Evolutionary conservation across 75 land plant genomes (phyloP), one percentile per base, ranked within the genome.

Genomic region (Sequoia sempervirens): DNA sequence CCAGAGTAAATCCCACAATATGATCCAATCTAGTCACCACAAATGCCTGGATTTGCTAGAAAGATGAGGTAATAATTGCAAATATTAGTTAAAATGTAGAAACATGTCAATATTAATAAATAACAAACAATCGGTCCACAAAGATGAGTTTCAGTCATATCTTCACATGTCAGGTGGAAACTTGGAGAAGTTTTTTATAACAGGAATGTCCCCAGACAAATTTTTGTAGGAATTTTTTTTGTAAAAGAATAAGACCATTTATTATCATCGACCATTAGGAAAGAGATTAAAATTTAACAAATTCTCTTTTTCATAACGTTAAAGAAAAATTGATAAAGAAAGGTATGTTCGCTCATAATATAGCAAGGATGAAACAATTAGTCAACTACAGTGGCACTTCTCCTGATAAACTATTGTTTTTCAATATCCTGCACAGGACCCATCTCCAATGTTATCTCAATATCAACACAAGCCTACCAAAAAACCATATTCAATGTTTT

Each of bases 161-260:
- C 38, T 41, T 41, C 78, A 97, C 99, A 96, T 95, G 54, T 91
- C 92, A 30, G 89, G 87, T 17, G 92, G 81, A 84, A 97, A 97
- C 78, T 94, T 89, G 54, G 95, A 90, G 82, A 96, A 97, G 84
- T 91, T 93, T 70, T 89, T 92, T 81, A 84, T 83, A 28, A 87
- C 82, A 18, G 99, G 99, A 88, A 97, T 88, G 74, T 88, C 82
- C 52, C 99, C 99, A 52, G 81, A 84, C 2, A 97, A 91, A 74
- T 97, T 90, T 87, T 97, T 97, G 75, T 92, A 93, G 17, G 99
- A 97, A 3, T 96, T 87, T 81, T 97, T 96, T 80, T 96, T 97
- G 92, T 50, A 8, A 66, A 75, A 4, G 46, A 72, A 34, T 66
- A 69, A 56, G 43, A 52, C 15, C 70, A 18, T 80, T 73, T 1